These are phyloP conservation scores for Ogataea angusta DNA, from an alignment of 805 yeast species.

Conservation along the genomic window DNA sequence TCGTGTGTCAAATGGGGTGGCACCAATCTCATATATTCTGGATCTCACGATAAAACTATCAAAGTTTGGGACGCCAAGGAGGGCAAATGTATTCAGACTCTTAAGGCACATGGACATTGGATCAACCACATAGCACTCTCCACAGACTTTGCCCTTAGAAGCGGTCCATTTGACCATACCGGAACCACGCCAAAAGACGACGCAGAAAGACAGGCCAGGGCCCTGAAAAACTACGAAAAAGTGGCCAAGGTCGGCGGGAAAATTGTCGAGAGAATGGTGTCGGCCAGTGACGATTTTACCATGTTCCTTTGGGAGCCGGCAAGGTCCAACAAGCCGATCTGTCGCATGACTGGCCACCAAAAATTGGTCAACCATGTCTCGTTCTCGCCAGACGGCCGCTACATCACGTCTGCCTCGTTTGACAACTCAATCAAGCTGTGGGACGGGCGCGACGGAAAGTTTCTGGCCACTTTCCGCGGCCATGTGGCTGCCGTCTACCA, in stretches of 20 bases:
- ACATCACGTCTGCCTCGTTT: slow-evolving; percentile 87
- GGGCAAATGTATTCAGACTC: slow-evolving; percentile 74
- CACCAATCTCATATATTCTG: slow-evolving; percentile 73
- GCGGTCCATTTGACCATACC: slow-evolving; percentile 84
- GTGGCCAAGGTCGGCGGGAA: slow-evolving; percentile 58
- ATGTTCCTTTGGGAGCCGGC: slow-evolving; percentile 97
- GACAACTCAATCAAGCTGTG: slow-evolving; percentile 94
- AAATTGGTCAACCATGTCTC: slow-evolving; percentile 93
- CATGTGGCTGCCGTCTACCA: slow-evolving; percentile 98
- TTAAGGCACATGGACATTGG: slow-evolving; percentile 96
- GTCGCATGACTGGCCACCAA: slow-evolving; percentile 97
- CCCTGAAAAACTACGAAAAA: slow-evolving; percentile 58
- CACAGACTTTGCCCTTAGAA: slow-evolving; percentile 82
- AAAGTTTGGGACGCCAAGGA: slow-evolving; percentile 83
- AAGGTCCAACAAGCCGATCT: slow-evolving; percentile 74
- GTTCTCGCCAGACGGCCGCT: slow-evolving; percentile 93
- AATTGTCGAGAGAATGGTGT: slow-evolving; percentile 73
- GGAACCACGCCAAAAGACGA: slow-evolving; percentile 42
- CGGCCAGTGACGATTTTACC: slow-evolving; percentile 96
- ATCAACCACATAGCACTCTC: slow-evolving; percentile 90
- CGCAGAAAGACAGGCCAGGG: slow-evolving; percentile 49
- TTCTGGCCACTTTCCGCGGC: slow-evolving; percentile 86
- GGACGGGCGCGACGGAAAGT: slow-evolving; percentile 93
- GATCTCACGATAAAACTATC: slow-evolving; percentile 92
- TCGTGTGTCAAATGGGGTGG: slow-evolving; percentile 99